Evolutionary conservation across 2,329 filamentous ascomycete species (phyloP).

Genomic region (Cytospora schulzeri): DNA sequence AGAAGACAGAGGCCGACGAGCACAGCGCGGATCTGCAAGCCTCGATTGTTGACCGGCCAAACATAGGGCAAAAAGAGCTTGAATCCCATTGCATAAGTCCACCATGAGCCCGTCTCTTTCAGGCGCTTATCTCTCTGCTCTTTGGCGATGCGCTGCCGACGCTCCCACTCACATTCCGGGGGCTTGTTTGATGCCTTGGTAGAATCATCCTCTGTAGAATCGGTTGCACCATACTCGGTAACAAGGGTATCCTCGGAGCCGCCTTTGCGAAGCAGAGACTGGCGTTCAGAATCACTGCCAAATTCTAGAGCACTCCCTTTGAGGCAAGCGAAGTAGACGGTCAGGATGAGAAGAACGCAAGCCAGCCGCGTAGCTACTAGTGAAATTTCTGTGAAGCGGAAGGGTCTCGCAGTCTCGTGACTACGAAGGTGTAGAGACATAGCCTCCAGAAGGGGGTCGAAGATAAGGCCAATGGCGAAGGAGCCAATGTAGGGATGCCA

Average conservation of each 20-base stretch:
- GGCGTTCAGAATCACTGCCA: constrained; percentile 57
- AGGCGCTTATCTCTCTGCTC: constrained; percentile 68
- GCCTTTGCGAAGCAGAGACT: constrained; percentile 55
- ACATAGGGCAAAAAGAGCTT: constrained; percentile 77
- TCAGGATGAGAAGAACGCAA: constrained; percentile 39
- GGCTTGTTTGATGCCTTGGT: constrained; percentile 36
- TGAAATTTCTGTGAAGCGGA: constrained; percentile 35
- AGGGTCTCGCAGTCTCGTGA: constrained; percentile 13
- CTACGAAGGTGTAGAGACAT: constrained; percentile 30
- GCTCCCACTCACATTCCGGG: constrained; percentile 58
- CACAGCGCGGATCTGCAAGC: constrained; percentile 67
- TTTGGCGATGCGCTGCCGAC: constrained; percentile 53
- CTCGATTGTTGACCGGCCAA: constrained; percentile 69
- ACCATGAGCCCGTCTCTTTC: constrained; percentile 75
- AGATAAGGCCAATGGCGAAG: constrained; percentile 59
- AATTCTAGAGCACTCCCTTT: constrained; percentile 29
- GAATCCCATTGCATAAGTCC: constrained; percentile 75
- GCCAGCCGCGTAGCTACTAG: constrained; percentile 39
- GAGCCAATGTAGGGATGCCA: constrained; percentile 67
- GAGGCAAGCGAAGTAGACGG: constrained; percentile 35
- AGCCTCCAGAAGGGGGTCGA: constrained; percentile 52
- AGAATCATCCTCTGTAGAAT: constrained; percentile 22
- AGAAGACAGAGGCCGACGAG: constrained; percentile 70
- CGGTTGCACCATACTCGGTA: constrained; percentile 24
- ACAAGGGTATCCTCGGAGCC: constrained; percentile 30